These are phyloP conservation scores for Avena eriantha DNA, from an alignment of 176 grass and related monocot species.

Conservation along the genomic window DNA sequence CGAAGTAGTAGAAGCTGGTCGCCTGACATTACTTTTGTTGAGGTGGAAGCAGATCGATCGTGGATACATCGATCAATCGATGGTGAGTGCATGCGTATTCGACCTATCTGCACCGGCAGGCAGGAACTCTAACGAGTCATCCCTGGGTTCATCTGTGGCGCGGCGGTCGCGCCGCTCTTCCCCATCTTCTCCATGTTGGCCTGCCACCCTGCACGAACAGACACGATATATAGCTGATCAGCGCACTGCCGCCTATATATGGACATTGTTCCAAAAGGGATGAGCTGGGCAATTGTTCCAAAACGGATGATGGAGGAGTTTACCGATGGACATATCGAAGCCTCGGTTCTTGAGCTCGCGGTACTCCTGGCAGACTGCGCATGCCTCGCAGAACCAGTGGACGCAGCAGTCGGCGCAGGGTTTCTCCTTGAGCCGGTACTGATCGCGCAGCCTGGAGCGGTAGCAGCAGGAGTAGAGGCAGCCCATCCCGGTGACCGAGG, in stretches of 20 bases:
- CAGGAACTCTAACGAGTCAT: slow-evolving; percentile 45
- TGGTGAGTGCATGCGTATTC: background rate
- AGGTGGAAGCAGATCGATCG: no score
- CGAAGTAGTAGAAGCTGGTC: background rate
- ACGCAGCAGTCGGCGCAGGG: slow-evolving; percentile 73
- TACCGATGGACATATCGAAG: slow-evolving; percentile 57
- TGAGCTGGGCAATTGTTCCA: no score
- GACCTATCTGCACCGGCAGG: no score
- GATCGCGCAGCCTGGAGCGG: slow-evolving; percentile 61
- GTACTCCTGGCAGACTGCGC: slow-evolving; percentile 80
- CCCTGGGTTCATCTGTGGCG: slow-evolving; percentile 31
- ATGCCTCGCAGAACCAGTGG: slow-evolving; percentile 49
- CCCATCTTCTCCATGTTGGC: slow-evolving; percentile 71
- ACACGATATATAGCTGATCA: background rate
- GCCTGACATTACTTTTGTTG: background rate
- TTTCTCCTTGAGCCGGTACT: slow-evolving; percentile 51
- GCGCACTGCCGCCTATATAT: background rate
- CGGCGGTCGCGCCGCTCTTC: slow-evolving; percentile 36
- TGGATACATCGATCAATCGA: background rate
- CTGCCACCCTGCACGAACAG: slow-evolving; percentile 58
- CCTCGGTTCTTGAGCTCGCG: slow-evolving; percentile 88
- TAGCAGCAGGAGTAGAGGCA: slow-evolving; percentile 69
- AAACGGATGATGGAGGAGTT: no score
- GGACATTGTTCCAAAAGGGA: background rate
- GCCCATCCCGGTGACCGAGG: slow-evolving; percentile 9